Percentiles rank a stretch among this genome's conserved stretches.
These are phyloP conservation scores for Trichoderma aggressivum DNA, from an alignment of 2,329 filamentous ascomycete genomes.

Conservation along the genomic window DNA sequence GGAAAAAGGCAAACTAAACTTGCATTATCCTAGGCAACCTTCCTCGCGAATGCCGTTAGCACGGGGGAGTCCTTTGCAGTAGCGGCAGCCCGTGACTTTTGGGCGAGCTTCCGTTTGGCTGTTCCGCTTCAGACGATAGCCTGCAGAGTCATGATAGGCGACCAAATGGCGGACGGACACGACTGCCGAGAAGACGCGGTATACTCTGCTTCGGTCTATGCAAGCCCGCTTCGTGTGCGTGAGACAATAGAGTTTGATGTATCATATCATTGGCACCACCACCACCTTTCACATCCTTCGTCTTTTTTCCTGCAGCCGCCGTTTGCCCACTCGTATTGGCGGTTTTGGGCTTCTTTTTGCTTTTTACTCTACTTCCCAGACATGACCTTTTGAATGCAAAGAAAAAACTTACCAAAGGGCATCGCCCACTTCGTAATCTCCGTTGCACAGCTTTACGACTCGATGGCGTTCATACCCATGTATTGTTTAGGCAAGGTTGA, in stretches of 20 bases:
- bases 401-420: neutral
- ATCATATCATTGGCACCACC: neutral
- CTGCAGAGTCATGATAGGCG: neutral
- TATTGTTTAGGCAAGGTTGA: neutral
- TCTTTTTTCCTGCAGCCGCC: neutral
- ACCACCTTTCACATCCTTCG: neutral
- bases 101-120: conserved; percentile 8
- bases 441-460: neutral
- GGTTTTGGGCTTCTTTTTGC: neutral
- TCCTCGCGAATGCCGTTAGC: neutral
- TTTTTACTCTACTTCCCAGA: neutral
- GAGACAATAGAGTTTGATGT: neutral
- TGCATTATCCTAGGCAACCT: neutral
- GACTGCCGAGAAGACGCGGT: neutral
- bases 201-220: neutral
- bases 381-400: neutral
- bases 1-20: neutral
- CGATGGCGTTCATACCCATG: neutral
- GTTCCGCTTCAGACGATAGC: neutral
- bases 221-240: neutral
- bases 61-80: neutral
- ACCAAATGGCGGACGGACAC: neutral
- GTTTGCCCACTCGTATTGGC: neutral
- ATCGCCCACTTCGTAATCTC: neutral
- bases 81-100: neutral